Percentiles rank a stretch among this genome's conserved stretches.
Evolutionary conservation across 129 eudicot genomes (phyloP).

Genomic region (Flaveria bidentis): DNA sequence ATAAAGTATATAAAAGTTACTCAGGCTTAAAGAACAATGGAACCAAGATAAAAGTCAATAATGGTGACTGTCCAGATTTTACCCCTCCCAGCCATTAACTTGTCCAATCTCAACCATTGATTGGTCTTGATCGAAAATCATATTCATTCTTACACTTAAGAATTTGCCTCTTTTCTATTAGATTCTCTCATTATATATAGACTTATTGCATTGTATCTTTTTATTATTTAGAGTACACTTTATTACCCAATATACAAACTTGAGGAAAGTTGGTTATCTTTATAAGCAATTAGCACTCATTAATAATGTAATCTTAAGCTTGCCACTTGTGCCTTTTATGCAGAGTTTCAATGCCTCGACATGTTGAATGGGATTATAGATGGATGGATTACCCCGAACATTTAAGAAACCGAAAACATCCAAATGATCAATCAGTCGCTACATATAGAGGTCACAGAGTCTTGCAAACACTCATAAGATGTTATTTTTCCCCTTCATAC

Average conservation of each 20-base stretch:
- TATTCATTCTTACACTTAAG: no score
- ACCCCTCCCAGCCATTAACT: background rate
- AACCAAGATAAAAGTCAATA: background rate
- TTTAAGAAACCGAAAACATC: conserved; percentile 52
- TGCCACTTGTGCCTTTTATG: conserved; percentile 21
- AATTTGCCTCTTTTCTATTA: no score
- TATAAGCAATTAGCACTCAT: background rate
- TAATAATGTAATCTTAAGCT: background rate
- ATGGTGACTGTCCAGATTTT: background rate
- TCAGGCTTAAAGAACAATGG: no score
- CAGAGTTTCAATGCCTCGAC: conserved; percentile 44
- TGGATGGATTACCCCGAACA: conserved; percentile 90
- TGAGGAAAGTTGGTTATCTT: background rate
- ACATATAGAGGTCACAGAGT: conserved; percentile 93
- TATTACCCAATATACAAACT: background rate
- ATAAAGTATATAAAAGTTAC: no score
- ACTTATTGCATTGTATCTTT: no score
- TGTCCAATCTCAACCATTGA: no score
- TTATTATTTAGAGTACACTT: no score
- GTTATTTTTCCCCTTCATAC: conserved; percentile 83
- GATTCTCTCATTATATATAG: no score
- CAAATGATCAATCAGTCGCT: conserved; percentile 66
- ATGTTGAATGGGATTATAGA: conserved; percentile 83
- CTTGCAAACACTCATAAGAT: conserved; percentile 81
- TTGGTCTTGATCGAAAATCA: no score